These are phyloP conservation scores for Bolboschoenoplectus hybrid DNA, from an alignment of 202 grass and related monocot genomes.

Conservation along the genomic window DNA sequence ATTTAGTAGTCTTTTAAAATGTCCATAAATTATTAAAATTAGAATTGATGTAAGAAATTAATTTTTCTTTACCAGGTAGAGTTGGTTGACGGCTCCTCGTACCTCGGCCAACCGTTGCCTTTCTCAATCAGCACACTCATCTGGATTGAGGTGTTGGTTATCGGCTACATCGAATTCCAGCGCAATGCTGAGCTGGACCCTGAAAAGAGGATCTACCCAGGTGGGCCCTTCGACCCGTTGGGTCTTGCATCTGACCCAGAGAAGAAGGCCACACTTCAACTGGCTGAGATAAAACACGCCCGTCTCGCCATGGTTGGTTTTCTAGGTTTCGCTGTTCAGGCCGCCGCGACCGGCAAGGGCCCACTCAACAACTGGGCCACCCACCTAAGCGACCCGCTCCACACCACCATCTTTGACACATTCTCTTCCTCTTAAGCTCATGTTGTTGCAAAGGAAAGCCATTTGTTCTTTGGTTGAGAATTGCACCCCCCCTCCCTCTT, in stretches of 20 bases:
- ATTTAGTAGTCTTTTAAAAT: neutral
- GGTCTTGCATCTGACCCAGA: slow-evolving; percentile 83
- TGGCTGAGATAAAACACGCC: slow-evolving; percentile 99
- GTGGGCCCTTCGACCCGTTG: slow-evolving; percentile 85
- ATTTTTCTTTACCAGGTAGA: slow-evolving; percentile 59
- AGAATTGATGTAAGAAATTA: neutral
- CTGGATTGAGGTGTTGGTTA: slow-evolving; percentile 95
- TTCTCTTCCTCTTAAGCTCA: slow-evolving; percentile 59
- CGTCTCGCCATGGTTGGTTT: slow-evolving; percentile 96
- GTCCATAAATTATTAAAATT: neutral
- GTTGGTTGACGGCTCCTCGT: slow-evolving; percentile 81
- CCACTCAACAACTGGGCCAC: slow-evolving; percentile 99
- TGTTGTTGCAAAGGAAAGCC: slow-evolving; percentile 43
- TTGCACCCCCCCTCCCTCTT: slow-evolving; percentile 39
- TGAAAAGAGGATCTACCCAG: slow-evolving; percentile 88
- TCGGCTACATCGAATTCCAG: slow-evolving; percentile 99
- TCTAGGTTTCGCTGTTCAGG: slow-evolving; percentile 95
- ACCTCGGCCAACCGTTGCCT: slow-evolving; percentile 88
- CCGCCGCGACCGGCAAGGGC: slow-evolving; percentile 92
- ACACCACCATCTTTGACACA: slow-evolving; percentile 98
- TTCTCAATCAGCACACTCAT: slow-evolving; percentile 91
- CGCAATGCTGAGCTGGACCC: slow-evolving; percentile 93
- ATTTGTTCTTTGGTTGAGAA: slow-evolving; percentile 28
- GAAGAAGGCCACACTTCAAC: slow-evolving; percentile 80
- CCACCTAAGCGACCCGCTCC: slow-evolving; percentile 96